phyloP scores from a whole-genome alignment of 257 asterid species.

The Hygrophila difformis region DNA sequence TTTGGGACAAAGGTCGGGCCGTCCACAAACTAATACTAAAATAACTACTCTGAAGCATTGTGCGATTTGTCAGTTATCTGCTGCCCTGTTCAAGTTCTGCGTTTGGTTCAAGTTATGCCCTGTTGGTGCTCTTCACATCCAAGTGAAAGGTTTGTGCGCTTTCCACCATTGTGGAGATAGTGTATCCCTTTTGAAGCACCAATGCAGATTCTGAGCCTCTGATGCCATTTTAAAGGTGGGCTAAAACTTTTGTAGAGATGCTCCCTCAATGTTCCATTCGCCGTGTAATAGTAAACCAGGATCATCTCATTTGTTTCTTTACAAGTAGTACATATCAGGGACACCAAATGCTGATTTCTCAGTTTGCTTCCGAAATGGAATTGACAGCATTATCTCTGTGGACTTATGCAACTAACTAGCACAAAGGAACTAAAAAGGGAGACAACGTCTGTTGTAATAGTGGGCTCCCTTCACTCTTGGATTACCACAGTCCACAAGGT shows the following conservation, averaged over 20 bases:
- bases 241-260: slow-evolving; percentile 39
- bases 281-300: slow-evolving; percentile 76
- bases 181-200: slow-evolving; percentile 77
- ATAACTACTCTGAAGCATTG: slow-evolving; percentile 73
- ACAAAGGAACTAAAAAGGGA: too few species aligned
- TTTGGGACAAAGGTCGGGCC: slow-evolving; percentile 49
- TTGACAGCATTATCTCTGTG: too few species aligned
- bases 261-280: slow-evolving; percentile 67
- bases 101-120: slow-evolving; percentile 38
- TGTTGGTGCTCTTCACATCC: slow-evolving; percentile 74
- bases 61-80: slow-evolving; percentile 67
- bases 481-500: too few species aligned
- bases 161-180: slow-evolving; percentile 83
- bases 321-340: slow-evolving; percentile 71
- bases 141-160: slow-evolving; percentile 60
- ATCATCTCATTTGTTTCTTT: slow-evolving; percentile 72
- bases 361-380: too few species aligned
- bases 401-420: too few species aligned
- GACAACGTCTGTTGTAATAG: too few species aligned
- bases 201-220: slow-evolving; percentile 57
- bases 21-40: slow-evolving; percentile 51
- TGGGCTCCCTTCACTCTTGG: too few species aligned
- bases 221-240: slow-evolving; percentile 42
- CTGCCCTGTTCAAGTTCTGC: slow-evolving; percentile 83
- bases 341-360: slow-evolving; percentile 67